Conservation (phyloP, 2,329 filamentous ascomycete genomes). For the Ceratocystis alfenasii region DNA sequence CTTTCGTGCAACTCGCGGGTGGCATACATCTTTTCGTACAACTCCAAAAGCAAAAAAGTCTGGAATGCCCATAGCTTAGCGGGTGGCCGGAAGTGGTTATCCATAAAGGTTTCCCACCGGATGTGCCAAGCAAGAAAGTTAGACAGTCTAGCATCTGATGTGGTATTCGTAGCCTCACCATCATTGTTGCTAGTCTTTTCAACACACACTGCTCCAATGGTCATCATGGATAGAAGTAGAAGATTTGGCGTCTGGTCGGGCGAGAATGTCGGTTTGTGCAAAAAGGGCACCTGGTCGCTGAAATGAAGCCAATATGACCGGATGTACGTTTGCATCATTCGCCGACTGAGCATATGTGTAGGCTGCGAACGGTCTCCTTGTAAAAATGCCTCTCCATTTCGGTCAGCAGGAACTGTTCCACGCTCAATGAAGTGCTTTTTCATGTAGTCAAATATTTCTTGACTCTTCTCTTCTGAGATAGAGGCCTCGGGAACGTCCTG, state of each 20-base stretch:
- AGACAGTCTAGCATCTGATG: conserved; percentile 59
- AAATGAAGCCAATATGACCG: conserved; percentile 91
- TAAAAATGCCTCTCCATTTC: conserved; percentile 31
- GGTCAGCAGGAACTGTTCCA: conserved; percentile 44
- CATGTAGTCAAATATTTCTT: conserved; percentile 73
- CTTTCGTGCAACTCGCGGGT: conserved; percentile 84
- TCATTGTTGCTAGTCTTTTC: conserved; percentile 68
- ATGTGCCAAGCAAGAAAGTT: conserved; percentile 88
- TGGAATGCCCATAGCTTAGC: conserved; percentile 97
- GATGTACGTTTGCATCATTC: conserved; percentile 94
- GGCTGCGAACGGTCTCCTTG: conserved; percentile 62
- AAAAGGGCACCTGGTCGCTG: conserved; percentile 83
- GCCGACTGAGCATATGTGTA: conserved; percentile 60
- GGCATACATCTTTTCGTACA: conserved; percentile 97
- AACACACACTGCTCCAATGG: conserved; percentile 79
- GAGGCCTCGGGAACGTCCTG: conserved; percentile 66
- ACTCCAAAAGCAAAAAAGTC: conserved; percentile 71
- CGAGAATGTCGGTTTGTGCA: conserved; percentile 88
- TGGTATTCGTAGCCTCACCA: conserved; percentile 51
- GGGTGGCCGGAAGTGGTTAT: conserved; percentile 76
- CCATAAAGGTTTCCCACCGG: conserved; percentile 93
- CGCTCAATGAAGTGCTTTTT: conserved; percentile 66
- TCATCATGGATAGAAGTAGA: conserved; percentile 77
- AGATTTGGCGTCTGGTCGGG: conserved; percentile 77
- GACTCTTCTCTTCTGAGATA: conserved; percentile 77